A percentile compares a stretch with the other conserved stretches of the same genome.
Evolutionary conservation across 176 grass and related monocot species (phyloP).

Genomic region (maize (Zea mays)): DNA sequence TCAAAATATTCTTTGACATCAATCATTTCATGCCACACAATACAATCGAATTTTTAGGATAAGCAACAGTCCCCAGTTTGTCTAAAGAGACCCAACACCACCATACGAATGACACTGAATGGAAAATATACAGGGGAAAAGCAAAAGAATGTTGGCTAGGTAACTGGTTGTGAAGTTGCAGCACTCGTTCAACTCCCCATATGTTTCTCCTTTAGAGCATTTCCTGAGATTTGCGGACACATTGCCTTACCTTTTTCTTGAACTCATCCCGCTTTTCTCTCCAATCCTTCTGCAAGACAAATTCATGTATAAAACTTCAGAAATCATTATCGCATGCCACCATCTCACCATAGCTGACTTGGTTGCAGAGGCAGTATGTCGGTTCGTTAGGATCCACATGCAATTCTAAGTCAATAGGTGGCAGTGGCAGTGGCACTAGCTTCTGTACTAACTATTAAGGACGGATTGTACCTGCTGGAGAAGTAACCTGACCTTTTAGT

Average conservation of each 20-base stretch:
- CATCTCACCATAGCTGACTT: too few relatives aligned
- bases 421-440: too few relatives aligned
- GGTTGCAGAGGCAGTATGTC: too few relatives aligned
- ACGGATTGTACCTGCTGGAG: too few relatives aligned
- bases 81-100: too few relatives aligned
- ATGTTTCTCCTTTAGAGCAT: conserved; percentile 60
- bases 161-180: conserved; percentile 9
- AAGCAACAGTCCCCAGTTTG: conserved; percentile 30
- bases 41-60: conserved; percentile 41
- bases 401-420: too few relatives aligned
- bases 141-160: conserved; percentile 32
- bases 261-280: conserved; percentile 93
- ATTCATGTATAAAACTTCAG: conserved; percentile 15
- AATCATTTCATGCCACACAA: conserved; percentile 44
- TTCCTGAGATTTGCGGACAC: conserved; percentile 85
- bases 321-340: background rate
- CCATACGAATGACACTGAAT: too few relatives aligned
- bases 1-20: conserved; percentile 36
- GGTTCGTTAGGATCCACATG: too few relatives aligned
- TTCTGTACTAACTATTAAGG: too few relatives aligned
- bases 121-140: too few relatives aligned
- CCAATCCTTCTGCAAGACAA: conserved; percentile 87
- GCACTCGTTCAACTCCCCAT: conserved; percentile 41
- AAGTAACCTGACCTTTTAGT: too few relatives aligned
- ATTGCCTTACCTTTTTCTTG: conserved; percentile 84